Evolutionary conservation across 2,329 filamentous ascomycete genomes (phyloP), one percentile per base, ranked within the genome.

Genomic region (Fusarium musae): DNA sequence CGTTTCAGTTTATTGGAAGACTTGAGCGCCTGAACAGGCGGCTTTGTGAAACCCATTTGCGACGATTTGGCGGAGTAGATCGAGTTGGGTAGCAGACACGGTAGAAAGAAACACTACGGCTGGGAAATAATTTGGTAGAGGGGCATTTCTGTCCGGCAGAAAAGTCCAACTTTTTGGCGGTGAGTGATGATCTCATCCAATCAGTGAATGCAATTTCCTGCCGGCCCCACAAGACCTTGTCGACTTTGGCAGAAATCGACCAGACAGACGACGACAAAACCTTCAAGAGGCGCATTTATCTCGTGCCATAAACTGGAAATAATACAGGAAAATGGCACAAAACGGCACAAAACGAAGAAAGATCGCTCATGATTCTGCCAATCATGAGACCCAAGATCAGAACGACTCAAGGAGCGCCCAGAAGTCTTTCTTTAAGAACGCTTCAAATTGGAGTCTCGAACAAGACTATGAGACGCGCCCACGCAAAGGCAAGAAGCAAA

Each of bases 371-470:
- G 83, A 85, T 26, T 82, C 82, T 36, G 83, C 84, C 3, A 85
- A 87, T 47, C 86, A 86, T 49, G 85, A 87, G 50, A 78, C 79
- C 17, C 79, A 74, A 72, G 80, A 72, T 42, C 79, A 75, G 36
- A 66, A 78, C 34, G 77, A 78, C 11, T 81, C 79, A 7, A 82
- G 79, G 67, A 85, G 83, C 60, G 82, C 85, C n/a, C 87, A 89
- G 65, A 89, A 89, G 75, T 87, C 89, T 60, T 95, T 95, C 81
- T 89, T 93, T 84, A 89, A 90, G 77, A 92, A 90, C 78, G 94
- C 93, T 10, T 87, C 93, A 66, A 92, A 91, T 82, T 98, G 96
- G 95, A 91, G 97, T 79, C 88, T 97, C 54, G 96, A 97, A 84
- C 93, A 97, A 80, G 92, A 94, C 81, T 98, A 98, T 85, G 95